phyloP scores from a whole-genome alignment of 805 yeast species.

The Kuraishia hungarica region DNA sequence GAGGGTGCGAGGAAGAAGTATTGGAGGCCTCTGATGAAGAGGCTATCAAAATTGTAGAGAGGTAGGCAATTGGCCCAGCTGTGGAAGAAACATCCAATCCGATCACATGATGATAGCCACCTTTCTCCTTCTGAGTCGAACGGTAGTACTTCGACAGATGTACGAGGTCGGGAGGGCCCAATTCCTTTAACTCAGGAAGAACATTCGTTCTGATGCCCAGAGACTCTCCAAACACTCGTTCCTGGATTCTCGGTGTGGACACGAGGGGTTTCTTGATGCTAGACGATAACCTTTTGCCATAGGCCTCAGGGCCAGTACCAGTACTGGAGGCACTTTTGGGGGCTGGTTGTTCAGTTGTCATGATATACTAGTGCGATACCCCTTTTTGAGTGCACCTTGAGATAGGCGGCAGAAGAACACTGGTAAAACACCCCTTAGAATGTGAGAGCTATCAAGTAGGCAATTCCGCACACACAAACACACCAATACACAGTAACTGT shows the following conservation, averaged over 20 bases:
- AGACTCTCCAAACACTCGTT: conserved; percentile 42
- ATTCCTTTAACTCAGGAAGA: conserved; percentile 34
- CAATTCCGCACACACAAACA: neutral
- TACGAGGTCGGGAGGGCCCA: conserved; percentile 72
- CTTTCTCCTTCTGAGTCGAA: conserved; percentile 36
- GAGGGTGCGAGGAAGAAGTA: conserved; percentile 16
- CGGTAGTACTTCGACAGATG: conserved; percentile 38
- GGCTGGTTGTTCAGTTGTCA: neutral
- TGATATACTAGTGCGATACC: neutral
- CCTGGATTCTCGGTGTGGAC: conserved; percentile 28
- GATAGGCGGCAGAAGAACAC: neutral
- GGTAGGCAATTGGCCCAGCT: conserved; percentile 47
- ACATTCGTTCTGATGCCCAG: conserved; percentile 37
- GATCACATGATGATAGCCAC: conserved; percentile 44
- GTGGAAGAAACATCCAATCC: conserved; percentile 46
- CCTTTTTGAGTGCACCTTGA: no score
- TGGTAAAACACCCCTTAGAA: neutral
- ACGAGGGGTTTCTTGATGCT: conserved; percentile 7
- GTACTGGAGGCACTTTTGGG: neutral
- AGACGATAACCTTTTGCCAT: conserved; percentile 3
- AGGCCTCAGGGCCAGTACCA: neutral
- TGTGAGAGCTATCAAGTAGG: neutral
- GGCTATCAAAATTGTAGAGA: conserved; percentile 36
- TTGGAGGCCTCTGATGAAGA: conserved; percentile 7
- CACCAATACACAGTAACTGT: neutral